Evolutionary conservation across 805 yeast genomes (phyloP).

Genomic region (Candida parachauliodes): DNA sequence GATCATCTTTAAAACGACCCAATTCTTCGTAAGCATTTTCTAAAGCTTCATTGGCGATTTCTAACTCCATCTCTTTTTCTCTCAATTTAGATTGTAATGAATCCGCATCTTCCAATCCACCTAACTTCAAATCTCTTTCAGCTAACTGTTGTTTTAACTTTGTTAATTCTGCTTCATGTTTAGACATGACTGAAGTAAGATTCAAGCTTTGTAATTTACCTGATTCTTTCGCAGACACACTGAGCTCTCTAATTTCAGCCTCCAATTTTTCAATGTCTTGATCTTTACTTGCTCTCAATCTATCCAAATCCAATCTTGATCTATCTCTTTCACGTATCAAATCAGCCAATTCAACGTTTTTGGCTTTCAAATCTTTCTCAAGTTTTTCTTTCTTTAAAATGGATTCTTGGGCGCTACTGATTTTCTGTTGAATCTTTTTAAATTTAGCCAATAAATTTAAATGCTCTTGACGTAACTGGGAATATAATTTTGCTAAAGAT

Average conservation of each 20-base stretch:
- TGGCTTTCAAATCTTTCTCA: conserved; percentile 79
- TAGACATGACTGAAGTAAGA: conserved; percentile 53
- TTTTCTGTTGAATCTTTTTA: conserved; percentile 80
- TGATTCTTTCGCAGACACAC: conserved; percentile 52
- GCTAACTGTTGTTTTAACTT: conserved; percentile 48
- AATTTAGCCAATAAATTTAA: conserved; percentile 71
- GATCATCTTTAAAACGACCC: conserved; percentile 46
- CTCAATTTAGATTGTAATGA: conserved; percentile 44
- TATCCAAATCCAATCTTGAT: conserved; percentile 78
- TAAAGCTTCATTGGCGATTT: conserved; percentile 74
- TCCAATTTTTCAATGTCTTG: conserved; percentile 63
- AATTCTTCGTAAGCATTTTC: conserved; percentile 65
- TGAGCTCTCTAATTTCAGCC: conserved; percentile 59
- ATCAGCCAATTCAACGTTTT: conserved; percentile 84
- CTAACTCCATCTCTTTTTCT: conserved; percentile 75
- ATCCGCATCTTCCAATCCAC: conserved; percentile 20
- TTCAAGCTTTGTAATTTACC: conserved; percentile 65
- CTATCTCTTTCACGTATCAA: conserved; percentile 86
- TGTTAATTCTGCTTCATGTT: conserved; percentile 61
- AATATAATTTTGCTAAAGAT: conserved; percentile 80
- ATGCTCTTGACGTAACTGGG: conserved; percentile 91
- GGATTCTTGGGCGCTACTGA: conserved; percentile 86
- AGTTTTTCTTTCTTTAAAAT: conserved; percentile 76
- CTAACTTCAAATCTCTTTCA: conserved; percentile 13
- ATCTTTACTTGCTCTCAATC: conserved; percentile 59